A percentile compares a stretch with the other conserved stretches of the same genome.
Evolutionary conservation across 345 rosid genomes (phyloP).

Genomic region (Corymbia maculata): DNA sequence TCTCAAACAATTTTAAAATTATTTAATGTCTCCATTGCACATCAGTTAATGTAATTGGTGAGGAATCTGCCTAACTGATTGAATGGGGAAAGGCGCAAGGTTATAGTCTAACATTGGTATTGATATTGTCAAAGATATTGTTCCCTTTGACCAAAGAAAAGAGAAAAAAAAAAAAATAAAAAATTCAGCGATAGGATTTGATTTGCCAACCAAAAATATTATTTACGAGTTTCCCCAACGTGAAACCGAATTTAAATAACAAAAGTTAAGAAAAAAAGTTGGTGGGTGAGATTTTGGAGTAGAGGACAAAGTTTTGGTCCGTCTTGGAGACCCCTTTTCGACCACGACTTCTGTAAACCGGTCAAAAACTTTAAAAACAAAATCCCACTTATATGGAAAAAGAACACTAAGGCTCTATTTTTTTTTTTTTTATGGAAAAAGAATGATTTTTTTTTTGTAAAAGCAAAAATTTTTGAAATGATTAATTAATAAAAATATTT

Average conservation of each 20-base stretch:
- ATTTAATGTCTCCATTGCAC: accelerated
- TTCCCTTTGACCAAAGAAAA: too few species aligned
- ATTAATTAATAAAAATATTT: too few species aligned
- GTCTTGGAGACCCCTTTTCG: background rate
- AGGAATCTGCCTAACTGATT: too few species aligned
- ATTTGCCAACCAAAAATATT: background rate
- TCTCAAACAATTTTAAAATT: background rate
- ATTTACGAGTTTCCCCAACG: background rate
- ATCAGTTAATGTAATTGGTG: too few species aligned
- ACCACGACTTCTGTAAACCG: background rate
- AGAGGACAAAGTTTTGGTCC: background rate
- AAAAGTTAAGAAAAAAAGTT: background rate
- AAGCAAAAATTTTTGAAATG: too few species aligned
- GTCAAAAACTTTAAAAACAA: background rate
- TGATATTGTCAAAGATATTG: too few species aligned
- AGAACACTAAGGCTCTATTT: too few species aligned
- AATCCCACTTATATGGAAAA: background rate
- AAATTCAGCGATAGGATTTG: background rate
- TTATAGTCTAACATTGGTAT: too few species aligned
- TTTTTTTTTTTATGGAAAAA: too few species aligned
- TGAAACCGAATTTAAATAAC: background rate
- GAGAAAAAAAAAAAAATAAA: too few species aligned
- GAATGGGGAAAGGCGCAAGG: too few species aligned
- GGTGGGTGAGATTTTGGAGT: background rate
- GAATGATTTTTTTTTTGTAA: too few species aligned